Evolutionary conservation across 306 rosid species (phyloP).

Genomic region (Fragaria ananassa): DNA sequence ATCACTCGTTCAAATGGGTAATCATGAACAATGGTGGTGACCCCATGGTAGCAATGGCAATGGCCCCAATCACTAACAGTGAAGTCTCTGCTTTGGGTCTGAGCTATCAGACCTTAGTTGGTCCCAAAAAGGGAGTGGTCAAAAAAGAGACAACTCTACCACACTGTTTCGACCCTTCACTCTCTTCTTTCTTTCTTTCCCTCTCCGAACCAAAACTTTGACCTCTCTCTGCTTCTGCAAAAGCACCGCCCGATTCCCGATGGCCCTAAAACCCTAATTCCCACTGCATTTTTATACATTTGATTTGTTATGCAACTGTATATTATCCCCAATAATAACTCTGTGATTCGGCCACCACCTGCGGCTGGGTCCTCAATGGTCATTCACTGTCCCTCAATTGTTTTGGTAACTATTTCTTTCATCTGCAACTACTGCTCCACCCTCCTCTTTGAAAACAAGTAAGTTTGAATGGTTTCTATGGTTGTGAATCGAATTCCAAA

Average conservation of each 20-base stretch:
- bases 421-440: background rate
- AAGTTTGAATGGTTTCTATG: background rate
- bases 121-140: constrained; percentile 27
- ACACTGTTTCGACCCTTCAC: background rate
- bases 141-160: constrained; percentile 8
- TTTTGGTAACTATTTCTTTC: constrained; percentile 6
- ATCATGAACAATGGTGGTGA: background rate
- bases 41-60: background rate
- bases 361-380: background rate
- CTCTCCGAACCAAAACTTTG: constrained; percentile 23
- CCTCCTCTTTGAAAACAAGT: background rate
- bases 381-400: constrained; percentile 11
- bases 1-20: background rate
- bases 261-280: background rate
- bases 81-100: constrained; percentile 26
- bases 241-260: constrained; percentile 20
- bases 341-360: background rate
- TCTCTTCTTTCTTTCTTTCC: background rate
- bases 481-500: background rate
- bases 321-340: background rate
- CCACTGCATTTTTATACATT: background rate
- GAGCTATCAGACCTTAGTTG: constrained; percentile 25
- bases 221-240: constrained; percentile 19
- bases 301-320: background rate
- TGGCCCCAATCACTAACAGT: constrained; percentile 10